Percentiles rank a stretch among this genome's conserved stretches.
These are phyloP conservation scores for Letharia columbiana DNA, from an alignment of 495 filamentous ascomycete genomes.

Conservation along the genomic window DNA sequence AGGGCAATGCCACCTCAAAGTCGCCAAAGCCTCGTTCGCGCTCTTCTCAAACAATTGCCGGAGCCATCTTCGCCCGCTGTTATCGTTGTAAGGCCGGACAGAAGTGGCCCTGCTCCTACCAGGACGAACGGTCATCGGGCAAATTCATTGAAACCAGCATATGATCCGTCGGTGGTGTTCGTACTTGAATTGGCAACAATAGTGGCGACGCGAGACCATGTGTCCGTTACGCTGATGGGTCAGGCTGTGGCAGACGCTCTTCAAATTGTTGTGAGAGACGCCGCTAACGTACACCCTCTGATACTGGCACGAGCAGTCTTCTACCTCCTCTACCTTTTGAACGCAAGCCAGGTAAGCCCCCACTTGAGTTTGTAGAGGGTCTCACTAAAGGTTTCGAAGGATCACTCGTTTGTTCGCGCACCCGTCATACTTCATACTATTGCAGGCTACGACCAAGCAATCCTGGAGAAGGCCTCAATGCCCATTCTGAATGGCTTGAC, in stretches of 20 bases:
- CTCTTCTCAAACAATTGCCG: constrained; percentile 74
- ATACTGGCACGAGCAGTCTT: constrained; percentile 74
- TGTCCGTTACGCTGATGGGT: constrained; percentile 62
- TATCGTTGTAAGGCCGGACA: constrained; percentile 80
- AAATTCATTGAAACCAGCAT: constrained; percentile 47
- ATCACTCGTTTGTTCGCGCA: constrained; percentile 81
- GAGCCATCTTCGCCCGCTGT: constrained; percentile 74
- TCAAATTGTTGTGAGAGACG: constrained; percentile 72
- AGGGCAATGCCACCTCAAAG: constrained; percentile 62
- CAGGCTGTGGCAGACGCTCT: constrained; percentile 71
- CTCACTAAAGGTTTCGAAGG: constrained; percentile 43
- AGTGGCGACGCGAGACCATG: constrained; percentile 65
- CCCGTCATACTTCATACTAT: constrained; percentile 91
- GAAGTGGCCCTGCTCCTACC: constrained; percentile 43
- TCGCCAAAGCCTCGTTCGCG: constrained; percentile 58
- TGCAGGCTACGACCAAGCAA: constrained; percentile 71
- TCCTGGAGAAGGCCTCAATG: constrained; percentile 64
- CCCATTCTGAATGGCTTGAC: constrained; percentile 70
- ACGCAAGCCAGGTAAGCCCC: constrained; percentile 74
- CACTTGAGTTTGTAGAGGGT: not conserved
- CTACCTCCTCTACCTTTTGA: constrained; percentile 76
- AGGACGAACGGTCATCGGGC: constrained; percentile 50
- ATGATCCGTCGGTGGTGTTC: constrained; percentile 82
- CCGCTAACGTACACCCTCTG: constrained; percentile 65
- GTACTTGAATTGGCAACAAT: constrained; percentile 83